Evolutionary conservation across 495 filamentous ascomycete genomes (phyloP).

Genomic region (Penicillium pancosmium): DNA sequence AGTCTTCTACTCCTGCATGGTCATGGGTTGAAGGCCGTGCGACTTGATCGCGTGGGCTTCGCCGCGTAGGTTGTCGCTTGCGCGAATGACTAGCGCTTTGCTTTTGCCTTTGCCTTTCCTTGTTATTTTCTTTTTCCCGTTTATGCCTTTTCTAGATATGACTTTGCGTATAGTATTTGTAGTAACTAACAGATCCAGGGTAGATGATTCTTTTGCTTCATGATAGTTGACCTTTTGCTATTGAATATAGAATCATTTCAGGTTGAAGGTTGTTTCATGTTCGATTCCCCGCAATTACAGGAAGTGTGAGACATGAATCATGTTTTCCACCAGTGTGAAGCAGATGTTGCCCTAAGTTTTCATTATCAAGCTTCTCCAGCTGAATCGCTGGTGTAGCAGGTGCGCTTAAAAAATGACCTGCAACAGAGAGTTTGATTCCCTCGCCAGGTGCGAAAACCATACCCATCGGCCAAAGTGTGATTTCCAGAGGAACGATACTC

Average conservation of each 20-base stretch:
- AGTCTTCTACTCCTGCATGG: background rate
- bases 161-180: too few species aligned
- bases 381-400: background rate
- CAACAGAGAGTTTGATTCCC: background rate
- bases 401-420: background rate
- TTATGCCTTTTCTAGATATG: too few species aligned
- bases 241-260: too few species aligned
- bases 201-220: too few species aligned
- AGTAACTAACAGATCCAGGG: too few species aligned
- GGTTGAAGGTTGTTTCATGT: too few species aligned
- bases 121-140: too few species aligned
- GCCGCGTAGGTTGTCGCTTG: background rate
- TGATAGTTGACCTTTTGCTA: too few species aligned
- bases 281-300: background rate
- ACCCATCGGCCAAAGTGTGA: background rate
- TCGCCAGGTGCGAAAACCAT: background rate
- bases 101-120: too few species aligned
- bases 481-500: background rate
- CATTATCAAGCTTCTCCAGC: background rate
- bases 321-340: background rate
- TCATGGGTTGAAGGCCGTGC: background rate
- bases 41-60: slow-evolving; percentile 3
- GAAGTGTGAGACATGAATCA: background rate
- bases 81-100: background rate
- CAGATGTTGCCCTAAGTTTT: background rate